phyloP scores from a whole-genome alignment of 2,329 filamentous ascomycete species.

The Scedosporium minutisporum region DNA sequence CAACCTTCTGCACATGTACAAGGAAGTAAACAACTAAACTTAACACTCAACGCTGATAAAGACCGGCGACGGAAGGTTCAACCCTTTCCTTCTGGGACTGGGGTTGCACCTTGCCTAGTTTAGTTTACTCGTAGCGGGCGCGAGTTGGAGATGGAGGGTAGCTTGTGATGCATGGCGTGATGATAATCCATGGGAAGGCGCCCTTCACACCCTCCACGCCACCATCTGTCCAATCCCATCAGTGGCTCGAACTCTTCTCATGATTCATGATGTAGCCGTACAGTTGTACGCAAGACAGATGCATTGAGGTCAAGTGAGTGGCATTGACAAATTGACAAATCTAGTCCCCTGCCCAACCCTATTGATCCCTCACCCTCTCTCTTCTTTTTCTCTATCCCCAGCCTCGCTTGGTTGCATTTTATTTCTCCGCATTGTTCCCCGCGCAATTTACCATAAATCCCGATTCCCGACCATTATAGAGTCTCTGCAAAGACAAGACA shows the following conservation, averaged over 20 bases:
- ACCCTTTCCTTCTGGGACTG: neutral
- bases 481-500: neutral
- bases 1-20: no score
- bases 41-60: neutral
- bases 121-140: no score
- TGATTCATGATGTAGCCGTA: neutral
- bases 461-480: neutral
- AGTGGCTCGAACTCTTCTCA: neutral
- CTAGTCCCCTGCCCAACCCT: neutral
- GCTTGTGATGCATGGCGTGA: neutral
- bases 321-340: neutral
- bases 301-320: neutral
- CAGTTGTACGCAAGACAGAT: neutral
- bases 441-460: neutral
- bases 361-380: neutral
- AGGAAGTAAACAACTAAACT: neutral
- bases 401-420: neutral
- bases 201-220: neutral
- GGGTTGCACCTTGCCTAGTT: neutral
- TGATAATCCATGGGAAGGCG: neutral
- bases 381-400: neutral
- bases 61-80: neutral
- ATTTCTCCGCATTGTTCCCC: conserved; percentile 1
- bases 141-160: neutral
- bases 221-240: neutral